These are phyloP conservation scores for Kwoniella europaea DNA, from an alignment of 768 basidiomycete genomes.

Conservation along the genomic window DNA sequence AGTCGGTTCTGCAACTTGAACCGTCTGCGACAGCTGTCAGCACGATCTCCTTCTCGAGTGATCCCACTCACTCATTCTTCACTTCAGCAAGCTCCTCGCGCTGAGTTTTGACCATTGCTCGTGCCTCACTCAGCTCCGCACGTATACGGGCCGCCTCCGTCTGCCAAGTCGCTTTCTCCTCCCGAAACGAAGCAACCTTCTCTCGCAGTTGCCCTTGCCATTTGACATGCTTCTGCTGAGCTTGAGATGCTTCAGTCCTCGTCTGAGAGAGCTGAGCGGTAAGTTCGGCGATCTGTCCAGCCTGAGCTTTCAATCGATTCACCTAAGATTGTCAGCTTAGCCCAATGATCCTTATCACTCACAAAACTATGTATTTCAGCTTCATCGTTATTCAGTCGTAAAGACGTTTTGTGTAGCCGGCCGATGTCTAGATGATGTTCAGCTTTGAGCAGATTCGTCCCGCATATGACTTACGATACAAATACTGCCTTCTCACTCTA, in stretches of 20 bases:
- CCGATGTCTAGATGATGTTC: slow-evolving; percentile 42
- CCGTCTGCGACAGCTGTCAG: slow-evolving; percentile 60
- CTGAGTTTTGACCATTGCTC: slow-evolving; percentile 46
- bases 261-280: slow-evolving; percentile 69
- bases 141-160: slow-evolving; percentile 72
- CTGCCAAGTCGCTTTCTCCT: slow-evolving; percentile 79
- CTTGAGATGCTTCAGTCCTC: slow-evolving; percentile 71
- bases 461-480: slow-evolving; percentile 41
- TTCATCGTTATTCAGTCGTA: slow-evolving; percentile 51
- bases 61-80: slow-evolving; percentile 54
- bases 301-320: slow-evolving; percentile 51
- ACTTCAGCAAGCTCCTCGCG: slow-evolving; percentile 53
- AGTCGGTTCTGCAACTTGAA: slow-evolving; percentile 75
- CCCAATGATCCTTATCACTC: slow-evolving; percentile 5
- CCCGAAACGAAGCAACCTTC: slow-evolving; percentile 73
- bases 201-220: slow-evolving; percentile 83
- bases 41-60: neutral
- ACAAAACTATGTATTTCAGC: slow-evolving; percentile 54
- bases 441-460: neutral
- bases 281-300: slow-evolving; percentile 39
- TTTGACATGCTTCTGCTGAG: slow-evolving; percentile 78
- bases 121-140: slow-evolving; percentile 66
- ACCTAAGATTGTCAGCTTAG: slow-evolving; percentile 33
- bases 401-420: slow-evolving; percentile 40
- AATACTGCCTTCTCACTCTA: slow-evolving; percentile 43